These are phyloP conservation scores for Lomentospora prolificans DNA, from an alignment of 2,329 filamentous ascomycete genomes.

Conservation along the genomic window DNA sequence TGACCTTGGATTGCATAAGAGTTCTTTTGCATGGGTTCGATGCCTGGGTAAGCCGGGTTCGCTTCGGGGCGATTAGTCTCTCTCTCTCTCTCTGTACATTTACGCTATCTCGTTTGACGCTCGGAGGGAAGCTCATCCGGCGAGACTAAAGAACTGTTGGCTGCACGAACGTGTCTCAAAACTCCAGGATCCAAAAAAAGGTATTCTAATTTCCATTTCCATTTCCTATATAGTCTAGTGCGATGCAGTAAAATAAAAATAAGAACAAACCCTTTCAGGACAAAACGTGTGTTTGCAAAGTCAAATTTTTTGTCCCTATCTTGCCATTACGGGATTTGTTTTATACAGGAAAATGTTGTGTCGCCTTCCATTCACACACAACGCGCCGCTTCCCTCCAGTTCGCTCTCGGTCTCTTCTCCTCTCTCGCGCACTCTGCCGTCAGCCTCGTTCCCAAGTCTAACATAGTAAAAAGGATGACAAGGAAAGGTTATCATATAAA, in stretches of 20 bases:
- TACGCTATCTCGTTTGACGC: too few relatives aligned
- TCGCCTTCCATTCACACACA: neutral
- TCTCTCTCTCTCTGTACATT: too few relatives aligned
- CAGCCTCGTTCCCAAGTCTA: conserved; percentile 1
- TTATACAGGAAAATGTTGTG: neutral
- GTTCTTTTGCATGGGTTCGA: too few relatives aligned
- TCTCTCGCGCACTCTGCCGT: neutral
- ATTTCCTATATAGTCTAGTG: neutral
- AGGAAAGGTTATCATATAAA: neutral
- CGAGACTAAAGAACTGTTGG: too few relatives aligned
- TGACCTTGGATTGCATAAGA: too few relatives aligned
- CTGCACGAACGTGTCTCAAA: too few relatives aligned
- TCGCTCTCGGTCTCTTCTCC: neutral
- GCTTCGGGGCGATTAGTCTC: too few relatives aligned
- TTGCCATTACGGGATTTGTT: conserved; percentile 3
- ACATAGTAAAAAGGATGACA: conserved; percentile 2
- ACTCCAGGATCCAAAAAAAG: too few relatives aligned
- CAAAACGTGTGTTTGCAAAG: neutral
- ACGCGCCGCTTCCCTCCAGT: neutral
- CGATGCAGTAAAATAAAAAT: neutral
- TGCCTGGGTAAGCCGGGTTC: too few relatives aligned
- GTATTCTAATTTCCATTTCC: too few relatives aligned
- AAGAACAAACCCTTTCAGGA: neutral
- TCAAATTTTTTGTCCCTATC: conserved; percentile 2
- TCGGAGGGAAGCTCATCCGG: too few relatives aligned